Evolutionary conservation across 805 yeast species (phyloP).

Genomic region (Myxozyma neglecta): DNA sequence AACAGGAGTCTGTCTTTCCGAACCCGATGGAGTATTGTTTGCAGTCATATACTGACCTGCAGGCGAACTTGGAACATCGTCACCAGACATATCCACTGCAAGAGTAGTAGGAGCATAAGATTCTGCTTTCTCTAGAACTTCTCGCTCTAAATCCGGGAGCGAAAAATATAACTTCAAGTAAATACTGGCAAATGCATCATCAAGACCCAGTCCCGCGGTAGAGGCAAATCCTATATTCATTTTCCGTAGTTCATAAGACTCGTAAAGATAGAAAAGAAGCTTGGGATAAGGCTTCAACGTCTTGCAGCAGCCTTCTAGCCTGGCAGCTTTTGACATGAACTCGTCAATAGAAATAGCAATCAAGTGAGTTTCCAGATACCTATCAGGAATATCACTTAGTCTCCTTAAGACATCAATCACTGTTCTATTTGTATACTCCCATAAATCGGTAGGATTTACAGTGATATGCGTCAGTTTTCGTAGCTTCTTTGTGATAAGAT

Average conservation of each 20-base stretch:
- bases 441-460: slow-evolving; percentile 60
- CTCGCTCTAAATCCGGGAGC: slow-evolving; percentile 18
- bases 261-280: slow-evolving; percentile 43
- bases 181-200: slow-evolving; percentile 66
- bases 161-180: slow-evolving; percentile 52
- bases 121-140: background rate
- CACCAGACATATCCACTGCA: background rate
- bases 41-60: background rate
- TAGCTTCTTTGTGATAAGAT: slow-evolving; percentile 66
- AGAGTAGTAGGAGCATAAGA: background rate
- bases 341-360: slow-evolving; percentile 39
- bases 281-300: slow-evolving; percentile 14
- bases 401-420: slow-evolving; percentile 47
- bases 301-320: slow-evolving; percentile 34
- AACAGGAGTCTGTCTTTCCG: background rate
- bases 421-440: slow-evolving; percentile 61
- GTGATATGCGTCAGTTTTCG: slow-evolving; percentile 76
- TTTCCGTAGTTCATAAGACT: slow-evolving; percentile 61
- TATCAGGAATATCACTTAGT: slow-evolving; percentile 41
- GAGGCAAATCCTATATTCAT: slow-evolving; percentile 81
- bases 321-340: slow-evolving; percentile 44
- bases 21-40: background rate
- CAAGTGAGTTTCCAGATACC: slow-evolving; percentile 19
- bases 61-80: background rate
- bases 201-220: slow-evolving; percentile 56